Conservation (phyloP, 2,329 filamentous ascomycete genomes). For the Colletotrichum tamarilloi region DNA sequence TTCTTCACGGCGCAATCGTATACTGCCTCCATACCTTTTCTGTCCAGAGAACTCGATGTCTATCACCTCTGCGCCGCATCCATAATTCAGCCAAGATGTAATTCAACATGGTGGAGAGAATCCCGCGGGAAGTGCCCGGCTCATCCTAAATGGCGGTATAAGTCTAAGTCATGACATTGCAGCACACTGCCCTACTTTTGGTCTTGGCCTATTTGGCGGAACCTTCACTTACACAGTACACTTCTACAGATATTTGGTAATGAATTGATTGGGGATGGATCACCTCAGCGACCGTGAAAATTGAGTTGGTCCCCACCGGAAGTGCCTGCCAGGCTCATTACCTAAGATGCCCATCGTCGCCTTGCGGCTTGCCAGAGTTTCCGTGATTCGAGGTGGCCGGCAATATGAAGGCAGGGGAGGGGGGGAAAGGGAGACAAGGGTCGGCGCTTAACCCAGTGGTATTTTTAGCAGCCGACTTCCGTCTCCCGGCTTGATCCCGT, state of each 20-base stretch:
- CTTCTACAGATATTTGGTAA: neutral
- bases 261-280: neutral
- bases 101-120: neutral
- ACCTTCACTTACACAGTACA: neutral
- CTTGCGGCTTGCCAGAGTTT: neutral
- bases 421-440: conserved; percentile 13
- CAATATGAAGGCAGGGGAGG: neutral
- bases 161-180: neutral
- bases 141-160: neutral
- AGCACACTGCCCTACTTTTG: neutral
- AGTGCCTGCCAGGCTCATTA: neutral
- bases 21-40: neutral
- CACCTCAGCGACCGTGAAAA: conserved; percentile 1
- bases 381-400: neutral
- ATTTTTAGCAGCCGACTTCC: conserved; percentile 29
- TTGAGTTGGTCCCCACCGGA: conserved; percentile 8
- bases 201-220: neutral
- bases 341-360: neutral
- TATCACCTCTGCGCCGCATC: neutral
- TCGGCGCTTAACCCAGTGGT: conserved; percentile 30
- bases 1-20: neutral
- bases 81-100: neutral
- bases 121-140: neutral
- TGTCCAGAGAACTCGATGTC: neutral
- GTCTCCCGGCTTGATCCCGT: conserved; percentile 19